Base-by-base conservation (phyloP, 2,329 filamentous ascomycete species). In the Corynespora cassiicola region DNA sequence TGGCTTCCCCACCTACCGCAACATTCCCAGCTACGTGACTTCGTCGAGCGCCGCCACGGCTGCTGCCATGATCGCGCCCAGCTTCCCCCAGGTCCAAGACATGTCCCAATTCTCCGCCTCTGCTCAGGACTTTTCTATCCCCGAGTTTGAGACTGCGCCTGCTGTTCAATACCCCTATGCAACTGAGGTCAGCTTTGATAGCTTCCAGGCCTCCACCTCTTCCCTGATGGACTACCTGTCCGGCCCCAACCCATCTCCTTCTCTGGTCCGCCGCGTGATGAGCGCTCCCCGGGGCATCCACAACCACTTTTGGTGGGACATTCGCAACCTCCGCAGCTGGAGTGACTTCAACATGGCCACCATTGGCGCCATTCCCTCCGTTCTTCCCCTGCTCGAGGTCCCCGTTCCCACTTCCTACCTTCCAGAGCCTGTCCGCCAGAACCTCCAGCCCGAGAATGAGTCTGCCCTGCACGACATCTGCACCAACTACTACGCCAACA, bases 241-340 rank as follows among this genome's bases (percentile, higher is more conserved):
- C 3, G 76, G 79, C 0, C 73, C 87, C 44, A 96, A 95, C 62
- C 90, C 91, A 14, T 85, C 89, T 15, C 87, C 91, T 12, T 86
- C 86, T 25, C 76, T 96, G 21, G 89, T 95, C 23, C 86, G 86
- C 60, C 87, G 86, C 52, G 81, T 92, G 52, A 88, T 86, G 43
- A 85, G 86, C 63, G 65, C 84, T 72, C 81, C 76, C 49, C 87
- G 83, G 65, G 84, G 78, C 59, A 80, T 78, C 69, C 86, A 80
- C 57, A 89, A 86, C 66, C 85, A 95, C 73, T 96, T 92, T 69
- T 97, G 92, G 92, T 96, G 90, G 88, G 92, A 97, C 61, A 80
- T 95, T 42, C 87, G 92, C 54, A 92, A 95, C 65, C 77, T 96
- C 52, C 84, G 88, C 47, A 80, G 84, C 46, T 96, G 92, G 92